Evolutionary conservation across 1,284 basidiomycete genomes (phyloP), one percentile per base, ranked within the genome.

Genomic region (Moesziomyces sp.): DNA sequence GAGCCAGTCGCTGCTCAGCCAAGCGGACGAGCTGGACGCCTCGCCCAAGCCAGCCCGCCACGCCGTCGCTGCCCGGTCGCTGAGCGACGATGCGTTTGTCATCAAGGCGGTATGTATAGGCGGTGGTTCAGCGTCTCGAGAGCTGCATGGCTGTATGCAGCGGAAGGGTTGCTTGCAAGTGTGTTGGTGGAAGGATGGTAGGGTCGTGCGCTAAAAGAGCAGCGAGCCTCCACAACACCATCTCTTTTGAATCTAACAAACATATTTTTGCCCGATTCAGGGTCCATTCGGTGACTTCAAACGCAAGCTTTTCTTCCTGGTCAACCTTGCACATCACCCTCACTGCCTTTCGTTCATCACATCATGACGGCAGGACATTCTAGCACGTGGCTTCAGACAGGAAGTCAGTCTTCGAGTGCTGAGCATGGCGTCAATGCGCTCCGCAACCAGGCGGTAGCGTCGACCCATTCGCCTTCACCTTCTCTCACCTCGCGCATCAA

Each of bases 1-100:
- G 18, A 54, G 35, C 35, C 24, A 52, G 26, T 52, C 38, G 46
- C n/a, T 30, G 11, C 35, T 30, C 14, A 59, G 57, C 50, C 44
- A 59, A 24, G 44, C 43, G 2, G 28, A 49, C 18, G 42, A 21
- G 6, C 38, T 18, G 16, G 38, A 40, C 6, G 38, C 38, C 38
- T 40, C 38, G 38, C 38, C 38, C 16, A 40, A 6, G 38, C 38
- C 38, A 18, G 16, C 38, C 16, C 11, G 38, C 38, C 38, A 40
- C 38, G 38, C 38, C 18, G 38, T 40, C 38, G 38, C 38, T 40
- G 38, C 38, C 6, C 38, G 16, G 38, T 40, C 18, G 38, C 38
- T 7, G 18, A 40, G 38, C 38, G 38, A 40, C 38, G 38, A 40
- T 18, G 38, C 38, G 38, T 40, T 40, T 5, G 16, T 40, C 38